A percentile compares a stretch with the other conserved stretches of the same genome.
Conservation (phyloP, 768 basidiomycete species). For the Mycena maculata region DNA sequence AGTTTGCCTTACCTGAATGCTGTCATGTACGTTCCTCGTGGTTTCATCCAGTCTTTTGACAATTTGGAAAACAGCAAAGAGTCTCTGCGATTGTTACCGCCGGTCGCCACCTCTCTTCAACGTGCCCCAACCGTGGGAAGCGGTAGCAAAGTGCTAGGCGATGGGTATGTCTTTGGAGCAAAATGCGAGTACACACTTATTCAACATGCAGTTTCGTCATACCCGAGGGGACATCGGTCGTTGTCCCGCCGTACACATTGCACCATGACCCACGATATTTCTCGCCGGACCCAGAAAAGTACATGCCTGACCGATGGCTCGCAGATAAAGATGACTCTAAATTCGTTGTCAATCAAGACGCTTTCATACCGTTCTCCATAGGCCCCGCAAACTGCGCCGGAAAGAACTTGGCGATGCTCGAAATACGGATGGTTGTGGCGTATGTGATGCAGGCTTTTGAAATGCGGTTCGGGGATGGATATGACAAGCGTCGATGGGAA, state of each 20-base stretch:
- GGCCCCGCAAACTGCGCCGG: constrained; percentile 61
- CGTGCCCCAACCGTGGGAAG: constrained; percentile 15
- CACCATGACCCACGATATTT: constrained; percentile 61
- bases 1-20: constrained; percentile 50
- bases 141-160: constrained; percentile 15
- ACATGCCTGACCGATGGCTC: constrained; percentile 56
- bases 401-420: constrained; percentile 54
- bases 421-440: constrained; percentile 54
- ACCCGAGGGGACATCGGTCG: constrained; percentile 54
- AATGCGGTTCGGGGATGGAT: constrained; percentile 52
- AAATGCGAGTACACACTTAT: background rate
- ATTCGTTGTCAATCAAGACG: constrained; percentile 48
- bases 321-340: constrained; percentile 35
- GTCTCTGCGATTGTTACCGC: constrained; percentile 12
- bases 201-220: constrained; percentile 37
- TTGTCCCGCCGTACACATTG: constrained; percentile 54
- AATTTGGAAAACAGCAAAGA: constrained; percentile 18
- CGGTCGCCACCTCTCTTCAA: constrained; percentile 12
- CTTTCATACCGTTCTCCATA: constrained; percentile 59
- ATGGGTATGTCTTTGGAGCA: background rate
- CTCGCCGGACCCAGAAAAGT: constrained; percentile 46
- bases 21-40: constrained; percentile 46
- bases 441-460: constrained; percentile 54
- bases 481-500: constrained; percentile 47
- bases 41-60: background rate